These are phyloP conservation scores for Podaxis mareebaensis DNA, from an alignment of 768 basidiomycete genomes.

Conservation along the genomic window DNA sequence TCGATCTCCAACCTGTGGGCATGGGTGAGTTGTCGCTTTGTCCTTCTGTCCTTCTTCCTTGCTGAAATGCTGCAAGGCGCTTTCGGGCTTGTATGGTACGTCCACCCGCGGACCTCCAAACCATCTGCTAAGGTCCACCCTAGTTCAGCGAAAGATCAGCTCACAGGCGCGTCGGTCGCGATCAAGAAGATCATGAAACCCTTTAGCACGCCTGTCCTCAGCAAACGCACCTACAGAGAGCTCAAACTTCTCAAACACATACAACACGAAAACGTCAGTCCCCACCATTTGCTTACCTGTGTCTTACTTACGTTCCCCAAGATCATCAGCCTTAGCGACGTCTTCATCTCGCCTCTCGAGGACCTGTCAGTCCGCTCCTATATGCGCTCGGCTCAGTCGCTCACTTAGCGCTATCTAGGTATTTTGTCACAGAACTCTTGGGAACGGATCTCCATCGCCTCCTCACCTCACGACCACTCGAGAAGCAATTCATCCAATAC, in stretches of 20 bases:
- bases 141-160: constrained; percentile 93
- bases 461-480: constrained; percentile 92
- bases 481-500: constrained; percentile 99
- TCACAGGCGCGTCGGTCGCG: constrained; percentile 90
- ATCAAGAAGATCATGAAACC: constrained; percentile 99
- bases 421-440: constrained; percentile 98
- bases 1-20: constrained; percentile 98
- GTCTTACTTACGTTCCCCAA: constrained; percentile 28
- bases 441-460: constrained; percentile 98
- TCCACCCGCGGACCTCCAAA: constrained; percentile 16
- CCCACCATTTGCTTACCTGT: constrained; percentile 4
- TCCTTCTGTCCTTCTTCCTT: constrained; percentile 13
- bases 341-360: constrained; percentile 99
- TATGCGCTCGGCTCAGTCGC: constrained; percentile 1
- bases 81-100: constrained; percentile 96
- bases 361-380: constrained; percentile 68
- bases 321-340: constrained; percentile 99
- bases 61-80: constrained; percentile 58
- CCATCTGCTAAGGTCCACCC: constrained; percentile 9
- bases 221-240: constrained; percentile 96
- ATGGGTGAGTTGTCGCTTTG: constrained; percentile 71
- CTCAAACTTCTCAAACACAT: constrained; percentile 98
- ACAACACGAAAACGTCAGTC: constrained; percentile 91
- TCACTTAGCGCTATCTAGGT: constrained; percentile 48
- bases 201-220: constrained; percentile 97